Base-by-base conservation (phyloP, 495 filamentous ascomycete genomes). In the Pyrenula aspistea region DNA sequence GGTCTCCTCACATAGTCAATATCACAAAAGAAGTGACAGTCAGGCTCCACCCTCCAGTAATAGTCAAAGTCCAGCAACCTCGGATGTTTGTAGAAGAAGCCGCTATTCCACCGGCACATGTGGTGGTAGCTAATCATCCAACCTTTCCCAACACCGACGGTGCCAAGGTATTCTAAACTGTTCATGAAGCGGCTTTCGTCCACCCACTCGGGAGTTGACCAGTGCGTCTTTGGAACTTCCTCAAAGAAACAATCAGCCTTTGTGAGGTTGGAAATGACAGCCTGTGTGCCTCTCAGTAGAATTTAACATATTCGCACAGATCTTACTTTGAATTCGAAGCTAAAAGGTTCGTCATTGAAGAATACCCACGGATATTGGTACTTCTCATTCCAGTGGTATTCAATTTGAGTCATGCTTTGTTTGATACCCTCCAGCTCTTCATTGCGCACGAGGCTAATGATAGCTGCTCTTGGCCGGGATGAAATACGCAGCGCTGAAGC, bases 71-170 rank as follows among this genome's bases (percentile, higher is more conserved):
- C 68, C 21, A 71, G 71, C n/a, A 93, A 76, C 1, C 85, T 85
- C 2, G 87, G 88, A 68, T 93, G 88, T 60, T 89, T 84, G 72
- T 88, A 89, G 79, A 93, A 93, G 56, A 90, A 75, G 25, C 88
- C 88, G 61, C 83, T 87, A 71, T 93, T 92, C 88, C 87, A 93
- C 24, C 88, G 80, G 65, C 88, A 93, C 88, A 93, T 93, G 68
- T 93, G 84, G 64, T 91, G 72, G 57, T 84, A 83, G 62, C 73
- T 77, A 58, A 84, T 71, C 53, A 77, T 68, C 72, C 72, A 78
- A 2, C 71, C 76, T 58, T 78, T 77, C 2, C 75, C 79, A 61
- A 83, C 69, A 58, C 80, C 74, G 65, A 78, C 71, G 42, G 75
- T 67, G 55, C 80, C 73, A 25, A 79, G 67, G 57, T 77, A 76